Base-by-base conservation (phyloP, 495 filamentous ascomycete genomes). In the Bombardia bombarda region DNA sequence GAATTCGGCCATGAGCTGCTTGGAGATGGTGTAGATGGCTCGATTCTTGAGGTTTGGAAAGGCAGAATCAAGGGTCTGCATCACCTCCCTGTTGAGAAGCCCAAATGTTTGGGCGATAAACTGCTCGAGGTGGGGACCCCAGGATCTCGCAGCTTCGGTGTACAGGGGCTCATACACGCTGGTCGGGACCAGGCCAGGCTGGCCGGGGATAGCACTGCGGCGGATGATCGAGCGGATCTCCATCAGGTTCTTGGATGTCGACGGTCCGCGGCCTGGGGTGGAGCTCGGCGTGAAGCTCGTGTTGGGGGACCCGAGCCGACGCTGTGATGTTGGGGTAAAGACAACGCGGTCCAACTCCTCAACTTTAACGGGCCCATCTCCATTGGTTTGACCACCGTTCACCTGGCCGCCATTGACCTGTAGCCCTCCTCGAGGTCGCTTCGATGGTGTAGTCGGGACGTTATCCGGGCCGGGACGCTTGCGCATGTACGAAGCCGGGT, bases 121-220 rank as follows among this genome's bases (percentile, higher is more conserved):
- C 0, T 37, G 49, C 0, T 55, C 49, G 0, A 72, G 43, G 2
- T 58, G 64, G 0, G 25, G 17, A 6, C 47, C 45, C 70, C 70
- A 74, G 1, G 52, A 53, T 18, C 40, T 51, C 1, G 69, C 60
- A 0, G 65, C 60, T 13, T 65, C 57, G 0, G 56, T 45, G 21
- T 53, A 69, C 0, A 74, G 46, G 7, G 52, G 55, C 42, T 66
- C 53, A 16, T 71, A 64, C 7, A 74, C 70, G 16, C 54, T 55
- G 8, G 55, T 42, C 0, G 66, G 65, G 3, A 71, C 63, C 1
- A 71, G 50, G 32, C 65, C 62, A 4, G 68, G 69, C 47, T 69
- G 63, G 3, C 69, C 70, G 7, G 68, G 67, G 1, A 56, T 53
- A 6, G 62, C 66, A 32, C 57, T 61, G n/a, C 41, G 33, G 0